Conservation (phyloP, 805 yeast species). For the Candida railenensis region DNA sequence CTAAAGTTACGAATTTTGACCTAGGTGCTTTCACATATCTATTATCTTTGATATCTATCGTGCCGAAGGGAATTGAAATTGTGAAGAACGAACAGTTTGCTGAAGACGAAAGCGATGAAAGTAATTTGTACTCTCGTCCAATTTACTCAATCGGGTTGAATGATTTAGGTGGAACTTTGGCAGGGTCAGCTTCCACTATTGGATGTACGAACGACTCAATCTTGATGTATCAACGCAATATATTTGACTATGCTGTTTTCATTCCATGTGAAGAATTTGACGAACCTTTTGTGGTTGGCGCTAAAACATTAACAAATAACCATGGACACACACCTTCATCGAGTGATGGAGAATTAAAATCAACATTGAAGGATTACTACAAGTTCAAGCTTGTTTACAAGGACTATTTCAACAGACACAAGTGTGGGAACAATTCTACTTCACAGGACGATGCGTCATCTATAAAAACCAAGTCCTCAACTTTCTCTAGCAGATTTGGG, state of each 20-base stretch:
- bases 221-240: conserved; percentile 48
- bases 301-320: conserved; percentile 9
- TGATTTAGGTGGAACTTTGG: conserved; percentile 37
- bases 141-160: conserved; percentile 63
- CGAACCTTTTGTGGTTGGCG: conserved; percentile 15
- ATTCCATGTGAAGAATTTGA: conserved; percentile 12
- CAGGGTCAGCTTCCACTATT: conserved; percentile 31
- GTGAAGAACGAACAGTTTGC: background rate
- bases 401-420: conserved; percentile 14
- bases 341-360: conserved; percentile 12
- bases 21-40: conserved; percentile 54
- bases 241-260: conserved; percentile 48
- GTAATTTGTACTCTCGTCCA: conserved; percentile 37
- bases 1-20: conserved; percentile 13
- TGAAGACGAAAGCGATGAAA: background rate
- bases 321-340: conserved; percentile 8
- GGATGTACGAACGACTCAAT: conserved; percentile 71
- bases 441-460: background rate
- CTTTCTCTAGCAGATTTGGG: conserved; percentile 4
- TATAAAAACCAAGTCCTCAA: conserved; percentile 3
- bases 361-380: conserved; percentile 37
- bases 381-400: conserved; percentile 34
- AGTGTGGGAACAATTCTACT: background rate
- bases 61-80: conserved; percentile 55
- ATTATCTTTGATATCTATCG: conserved; percentile 56